Evolutionary conservation across 1,139 yeast genomes (phyloP), one percentile per base, ranked within the genome.

Genomic region (Meyerozyma smithsonii): DNA sequence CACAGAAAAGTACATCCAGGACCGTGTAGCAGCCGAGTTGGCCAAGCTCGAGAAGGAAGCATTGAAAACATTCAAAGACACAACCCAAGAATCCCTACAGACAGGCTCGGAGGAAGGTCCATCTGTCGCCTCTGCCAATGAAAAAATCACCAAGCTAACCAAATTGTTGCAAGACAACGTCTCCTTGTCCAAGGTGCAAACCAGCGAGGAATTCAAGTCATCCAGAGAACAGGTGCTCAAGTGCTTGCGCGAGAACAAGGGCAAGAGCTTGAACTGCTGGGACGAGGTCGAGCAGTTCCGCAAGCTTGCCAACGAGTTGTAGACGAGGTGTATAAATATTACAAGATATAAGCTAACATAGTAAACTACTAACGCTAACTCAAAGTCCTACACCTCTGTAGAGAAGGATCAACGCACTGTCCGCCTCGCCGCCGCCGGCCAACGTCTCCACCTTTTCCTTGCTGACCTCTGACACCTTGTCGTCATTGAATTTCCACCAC

Each of bases 371-470:
- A 16, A 16, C 15, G 18, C 14, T 12, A n/a, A 16, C 19, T 35
- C 14, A 23, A 24, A 72, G 56, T 15, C 92, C 95, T 51, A 81
- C 77, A 4, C 88, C 95, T 56, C 83, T 84, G 69, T 92, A 92
- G 40, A 92, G 64, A 49, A 90, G 73, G 46, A 94, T 82, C 62
- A 92, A 77, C 1, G 98, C 98, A 54, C 95, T 81, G 62, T 92
- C 98, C 52, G 95, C 82, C 66, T 94, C 98, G 45, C 98, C 97
- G 39, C 99, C 99, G 36, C 98, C 99, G 7, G 97, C 86, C 48
- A 94, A 73, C 41, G 77, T 65, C 58, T 88, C 96, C 46, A 92
- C 79, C 57, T 79, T 87, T 40, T 88, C 94, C 56, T 79, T 85
- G 44, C 73, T 77, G 12, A 90, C 89, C 32, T 74, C 66, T 8